Conservation (phyloP, 2,329 filamentous ascomycete genomes). For the Paracoccidioides lutzii region DNA sequence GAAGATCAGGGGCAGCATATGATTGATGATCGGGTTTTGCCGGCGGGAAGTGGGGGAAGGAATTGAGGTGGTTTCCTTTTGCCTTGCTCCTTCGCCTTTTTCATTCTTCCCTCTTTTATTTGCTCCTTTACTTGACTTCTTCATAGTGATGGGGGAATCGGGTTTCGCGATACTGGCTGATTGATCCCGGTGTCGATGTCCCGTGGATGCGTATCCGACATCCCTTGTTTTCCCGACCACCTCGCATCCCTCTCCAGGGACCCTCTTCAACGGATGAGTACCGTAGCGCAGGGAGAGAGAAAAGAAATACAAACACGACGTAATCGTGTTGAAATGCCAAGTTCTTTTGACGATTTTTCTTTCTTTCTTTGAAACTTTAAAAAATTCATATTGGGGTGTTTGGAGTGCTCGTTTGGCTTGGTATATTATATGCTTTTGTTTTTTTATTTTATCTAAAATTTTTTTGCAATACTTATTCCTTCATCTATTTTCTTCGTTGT, state of each 20-base stretch:
- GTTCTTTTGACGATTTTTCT: neutral
- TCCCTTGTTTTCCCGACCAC: neutral
- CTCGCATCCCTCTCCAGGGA: neutral
- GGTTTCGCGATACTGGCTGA: no score
- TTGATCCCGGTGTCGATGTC: no score
- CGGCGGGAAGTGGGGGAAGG: neutral
- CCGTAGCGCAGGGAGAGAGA: neutral
- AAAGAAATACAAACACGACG: neutral
- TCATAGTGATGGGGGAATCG: no score
- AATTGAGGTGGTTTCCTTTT: neutral
- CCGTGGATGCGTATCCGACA: no score
- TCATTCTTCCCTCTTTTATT: neutral
- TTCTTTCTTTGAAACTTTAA: neutral
- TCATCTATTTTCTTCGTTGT: neutral
- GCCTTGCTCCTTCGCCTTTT: no score
- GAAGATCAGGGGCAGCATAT: conserved; percentile 44
- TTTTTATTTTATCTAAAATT: no score
- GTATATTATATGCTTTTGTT: neutral
- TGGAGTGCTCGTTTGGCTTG: neutral
- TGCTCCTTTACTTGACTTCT: neutral
- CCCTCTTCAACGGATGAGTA: neutral
- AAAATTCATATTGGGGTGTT: neutral
- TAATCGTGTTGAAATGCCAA: neutral
- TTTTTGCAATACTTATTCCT: neutral
- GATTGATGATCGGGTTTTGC: conserved; percentile 7